Conservation (phyloP, 2,329 filamentous ascomycete species). For the Aspergillus latus region DNA sequence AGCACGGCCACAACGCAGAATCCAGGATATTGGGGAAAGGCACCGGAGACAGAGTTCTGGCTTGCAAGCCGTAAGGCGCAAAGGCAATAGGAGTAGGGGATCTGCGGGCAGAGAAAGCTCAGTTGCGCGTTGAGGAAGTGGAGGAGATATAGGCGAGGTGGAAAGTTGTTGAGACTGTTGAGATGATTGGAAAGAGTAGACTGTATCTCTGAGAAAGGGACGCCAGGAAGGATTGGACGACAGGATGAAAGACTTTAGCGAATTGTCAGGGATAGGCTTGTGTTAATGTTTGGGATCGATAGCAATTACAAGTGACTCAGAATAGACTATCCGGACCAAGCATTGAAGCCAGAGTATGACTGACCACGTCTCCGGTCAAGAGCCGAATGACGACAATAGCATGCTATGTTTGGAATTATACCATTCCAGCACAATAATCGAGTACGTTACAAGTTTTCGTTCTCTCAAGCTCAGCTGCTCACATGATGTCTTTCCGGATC, state of each 20-base stretch:
- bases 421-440: neutral
- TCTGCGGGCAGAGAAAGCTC: neutral
- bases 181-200: neutral
- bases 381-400: neutral
- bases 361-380: neutral
- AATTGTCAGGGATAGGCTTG: neutral
- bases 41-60: neutral
- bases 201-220: slow-evolving; percentile 5
- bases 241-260: neutral
- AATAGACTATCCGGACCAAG: neutral
- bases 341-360: slow-evolving; percentile 1
- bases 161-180: neutral
- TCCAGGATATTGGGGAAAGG: neutral
- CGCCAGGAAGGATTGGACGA: slow-evolving; percentile 1
- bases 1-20: neutral
- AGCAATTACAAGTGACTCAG: neutral
- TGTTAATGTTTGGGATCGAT: neutral
- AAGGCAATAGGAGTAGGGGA: no score
- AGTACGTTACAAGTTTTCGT: neutral
- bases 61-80: no score
- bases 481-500: neutral
- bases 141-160: no score
- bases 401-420: neutral
- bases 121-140: neutral
- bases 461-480: neutral